These are phyloP conservation scores for Epichloe hybrida DNA, from an alignment of 2,329 filamentous ascomycete species.

Conservation along the genomic window DNA sequence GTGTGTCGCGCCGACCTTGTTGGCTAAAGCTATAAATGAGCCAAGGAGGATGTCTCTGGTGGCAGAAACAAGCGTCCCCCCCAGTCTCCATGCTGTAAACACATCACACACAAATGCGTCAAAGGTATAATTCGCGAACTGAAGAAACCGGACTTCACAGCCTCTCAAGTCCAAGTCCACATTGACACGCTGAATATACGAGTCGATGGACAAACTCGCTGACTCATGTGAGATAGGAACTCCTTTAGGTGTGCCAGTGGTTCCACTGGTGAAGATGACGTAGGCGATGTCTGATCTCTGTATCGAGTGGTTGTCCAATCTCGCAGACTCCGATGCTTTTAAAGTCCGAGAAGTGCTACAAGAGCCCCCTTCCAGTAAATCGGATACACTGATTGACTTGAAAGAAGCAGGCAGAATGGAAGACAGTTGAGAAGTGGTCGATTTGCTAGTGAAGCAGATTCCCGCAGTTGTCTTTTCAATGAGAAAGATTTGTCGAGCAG, in stretches of 20 bases:
- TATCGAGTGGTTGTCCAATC: conserved; percentile 2
- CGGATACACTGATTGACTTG: conserved; percentile 6
- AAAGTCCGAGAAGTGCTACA: not conserved
- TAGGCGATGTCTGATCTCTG: conserved; percentile 16
- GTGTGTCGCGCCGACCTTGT: conserved; percentile 37
- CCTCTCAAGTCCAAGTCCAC: not conserved
- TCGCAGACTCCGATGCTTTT: not conserved
- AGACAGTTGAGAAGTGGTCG: conserved; percentile 5
- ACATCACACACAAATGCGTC: conserved; percentile 45
- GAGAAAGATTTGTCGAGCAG: conserved; percentile 23
- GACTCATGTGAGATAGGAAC: conserved; percentile 23
- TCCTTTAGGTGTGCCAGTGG: conserved; percentile 21
- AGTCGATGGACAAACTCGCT: conserved; percentile 15
- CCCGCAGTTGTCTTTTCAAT: conserved; percentile 20
- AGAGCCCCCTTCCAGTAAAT: not conserved
- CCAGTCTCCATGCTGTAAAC: conserved; percentile 47
- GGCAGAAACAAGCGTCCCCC: conserved; percentile 45
- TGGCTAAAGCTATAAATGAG: conserved; percentile 39
- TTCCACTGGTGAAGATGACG: conserved; percentile 22
- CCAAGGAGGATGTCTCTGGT: conserved; percentile 41
- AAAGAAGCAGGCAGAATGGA: conserved; percentile 18
- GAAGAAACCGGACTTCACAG: conserved; percentile 19
- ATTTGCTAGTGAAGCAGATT: conserved; percentile 1
- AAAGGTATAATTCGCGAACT: conserved; percentile 25
- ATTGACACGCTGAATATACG: not conserved